Base-by-base conservation (phyloP, 75 land plant species). In the Selaginella moellendorffii region DNA sequence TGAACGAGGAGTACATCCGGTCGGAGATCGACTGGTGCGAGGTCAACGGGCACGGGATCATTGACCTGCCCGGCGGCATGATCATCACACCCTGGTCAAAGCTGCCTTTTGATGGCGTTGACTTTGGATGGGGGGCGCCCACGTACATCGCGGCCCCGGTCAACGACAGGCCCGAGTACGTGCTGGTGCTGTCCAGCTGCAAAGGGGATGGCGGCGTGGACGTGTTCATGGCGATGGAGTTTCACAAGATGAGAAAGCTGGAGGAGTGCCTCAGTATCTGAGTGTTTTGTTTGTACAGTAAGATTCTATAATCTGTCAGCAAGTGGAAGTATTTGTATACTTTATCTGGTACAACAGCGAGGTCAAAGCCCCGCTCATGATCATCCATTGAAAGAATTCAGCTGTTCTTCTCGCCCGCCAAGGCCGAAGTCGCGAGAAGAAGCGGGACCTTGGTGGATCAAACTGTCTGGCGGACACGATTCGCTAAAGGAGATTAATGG, bases 101-200 rank as follows among this genome's bases (percentile, higher is more conserved):
- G 59, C 21, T 56, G 5, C n/a, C n/a, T 9, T 56, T 56, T 56
- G 25, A 56, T 19, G n/a, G n/a, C 23, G 25, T 56, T 19, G 59
- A 56, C 24, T 56, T 56, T 56, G 59, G 59, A 25, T 56, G 59
- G 59, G 59, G 59, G 24, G n/a, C 5, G 59, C 59, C 59, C 23
- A 2, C 2, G 21, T 56, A 56, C n/a, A 19, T 56, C n/a, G 59
- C 59, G 8, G 17, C 59, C 9, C 8, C n/a, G 24, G 59, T 24
- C 21, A 8, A 56, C 59, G n/a, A 21, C 24, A 8, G 59, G 59
- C n/a, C 21, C 9, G 59, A 56, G 21, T 56, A 56, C 24, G 21
- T 56, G n/a, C 2, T 56, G n/a, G 9, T 56, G 5, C 17, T 56
- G 5, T 19, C 59, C n/a, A 56, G 21, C n/a, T 56, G 59, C 19